Percentiles rank a stretch among this genome's conserved stretches.
phyloP scores from a whole-genome alignment of 1,139 yeast genomes.

The Citeromyces siamensis region DNA sequence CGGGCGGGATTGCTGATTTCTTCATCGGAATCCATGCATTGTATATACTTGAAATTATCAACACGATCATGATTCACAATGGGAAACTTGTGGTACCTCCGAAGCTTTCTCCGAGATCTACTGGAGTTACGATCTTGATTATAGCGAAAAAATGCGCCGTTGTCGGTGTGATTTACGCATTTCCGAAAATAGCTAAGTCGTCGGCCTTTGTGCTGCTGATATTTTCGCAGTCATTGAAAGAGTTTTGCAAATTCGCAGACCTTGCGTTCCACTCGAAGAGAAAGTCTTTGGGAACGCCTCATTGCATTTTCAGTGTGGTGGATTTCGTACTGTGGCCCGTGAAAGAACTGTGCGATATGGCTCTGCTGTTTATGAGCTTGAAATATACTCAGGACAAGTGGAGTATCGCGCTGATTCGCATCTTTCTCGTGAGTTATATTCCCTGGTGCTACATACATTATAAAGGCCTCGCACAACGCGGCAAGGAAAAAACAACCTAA shows the following conservation, averaged over 20 bases:
- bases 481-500: slow-evolving; percentile 8
- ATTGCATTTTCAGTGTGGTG: slow-evolving; percentile 27
- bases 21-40: slow-evolving; percentile 22
- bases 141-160: background rate
- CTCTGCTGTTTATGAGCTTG: slow-evolving; percentile 36
- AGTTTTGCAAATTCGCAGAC: slow-evolving; percentile 30
- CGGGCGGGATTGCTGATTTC: slow-evolving; percentile 62
- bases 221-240: slow-evolving; percentile 28
- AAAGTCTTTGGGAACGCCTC: slow-evolving; percentile 22
- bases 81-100: slow-evolving; percentile 6
- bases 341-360: slow-evolving; percentile 34
- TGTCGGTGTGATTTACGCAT: slow-evolving; percentile 30
- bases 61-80: slow-evolving; percentile 1
- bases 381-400: slow-evolving; percentile 24
- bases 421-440: slow-evolving; percentile 9
- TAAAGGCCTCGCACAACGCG: too few species aligned
- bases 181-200: slow-evolving; percentile 37
- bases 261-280: slow-evolving; percentile 34
- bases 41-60: slow-evolving; percentile 9
- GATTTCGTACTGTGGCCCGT: slow-evolving; percentile 33
- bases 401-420: slow-evolving; percentile 8
- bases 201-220: slow-evolving; percentile 34
- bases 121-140: background rate
- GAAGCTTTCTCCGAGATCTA: background rate
- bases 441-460: slow-evolving; percentile 12